Evolutionary conservation across 768 basidiomycete species (phyloP), one percentile per base, ranked within the genome.

Genomic region (Leucosporidium scottii): DNA sequence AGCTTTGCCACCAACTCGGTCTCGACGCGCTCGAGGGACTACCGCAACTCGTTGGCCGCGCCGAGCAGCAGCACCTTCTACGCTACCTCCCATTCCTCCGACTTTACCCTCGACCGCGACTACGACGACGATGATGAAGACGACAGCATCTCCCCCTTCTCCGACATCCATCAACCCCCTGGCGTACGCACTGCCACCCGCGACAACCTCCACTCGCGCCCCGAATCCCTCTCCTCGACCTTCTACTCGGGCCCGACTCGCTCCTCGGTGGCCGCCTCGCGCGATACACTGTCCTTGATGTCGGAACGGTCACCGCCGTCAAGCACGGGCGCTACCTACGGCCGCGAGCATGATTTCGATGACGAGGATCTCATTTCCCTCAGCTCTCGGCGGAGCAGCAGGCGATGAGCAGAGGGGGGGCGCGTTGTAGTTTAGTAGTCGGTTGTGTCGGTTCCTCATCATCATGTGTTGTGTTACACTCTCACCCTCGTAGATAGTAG

Each of bases 1-100:
- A 71, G 70, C 53, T 65, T 67, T 51, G 39, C 61, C 17, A 71
- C 70, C 12, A 71, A 71, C 51, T 71, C 70, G 39, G 66, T 68
- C 9, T 71, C 70, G 51, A 65, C 70, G 12, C 58, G 50, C 7
- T 65, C 64, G 0, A 31, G 31, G 39, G 57, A 49, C 17, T 27
- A 27, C 39, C 36, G 20, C 2, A 25, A 18, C 25, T 64, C 18
- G 60, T 67, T 51, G 13, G 49, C 62, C 15, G 50, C 61, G 30
- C 61, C 69, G 28, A 36, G 59, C 1, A 59, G 59, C 1, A 59
- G 34, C 34, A 34, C 55, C 1, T 71, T 61, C 53, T 62, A 67
- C 57, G 27, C 60, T 21, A 31, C 44, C 17, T 53, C 65, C 7
- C 56, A 51, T 1, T 70, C 61, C 55, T 59, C 65, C 51, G 62